phyloP scores from a whole-genome alignment of 768 basidiomycete species.

The Hypholoma fasciculare region DNA sequence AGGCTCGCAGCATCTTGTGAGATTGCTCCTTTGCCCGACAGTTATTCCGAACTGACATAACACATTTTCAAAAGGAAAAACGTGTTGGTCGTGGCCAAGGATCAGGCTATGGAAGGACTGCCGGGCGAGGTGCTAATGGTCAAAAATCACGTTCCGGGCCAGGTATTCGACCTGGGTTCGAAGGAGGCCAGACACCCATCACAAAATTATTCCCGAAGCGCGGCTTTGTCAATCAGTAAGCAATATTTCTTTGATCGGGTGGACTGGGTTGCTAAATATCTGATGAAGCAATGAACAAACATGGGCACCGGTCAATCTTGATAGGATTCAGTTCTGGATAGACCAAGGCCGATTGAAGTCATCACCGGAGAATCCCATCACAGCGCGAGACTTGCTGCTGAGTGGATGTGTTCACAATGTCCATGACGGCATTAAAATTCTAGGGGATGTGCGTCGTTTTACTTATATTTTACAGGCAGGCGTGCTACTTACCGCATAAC shows the following conservation, averaged over 20 bases:
- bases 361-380: constrained; percentile 81
- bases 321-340: constrained; percentile 90
- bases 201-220: constrained; percentile 89
- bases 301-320: constrained; percentile 84
- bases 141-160: constrained; percentile 91
- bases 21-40: neutral
- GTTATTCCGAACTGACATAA: neutral
- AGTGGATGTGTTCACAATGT: constrained; percentile 89
- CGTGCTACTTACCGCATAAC: neutral
- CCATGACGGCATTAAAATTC: constrained; percentile 88
- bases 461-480: neutral
- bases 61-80: constrained; percentile 65
- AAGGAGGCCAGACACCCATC: constrained; percentile 96
- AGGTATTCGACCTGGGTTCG: constrained; percentile 83
- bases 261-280: neutral
- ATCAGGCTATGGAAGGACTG: constrained; percentile 88
- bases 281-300: constrained; percentile 63
- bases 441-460: constrained; percentile 69
- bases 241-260: constrained; percentile 12
- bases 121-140: constrained; percentile 93
- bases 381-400: constrained; percentile 78
- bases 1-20: constrained; percentile 69
- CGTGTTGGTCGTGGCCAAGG: constrained; percentile 94
- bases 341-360: constrained; percentile 80
- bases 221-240: constrained; percentile 92